Percentiles rank a stretch among this genome's conserved stretches.
phyloP scores from a whole-genome alignment of 768 basidiomycete genomes.

The Boletus tylopilopsis region DNA sequence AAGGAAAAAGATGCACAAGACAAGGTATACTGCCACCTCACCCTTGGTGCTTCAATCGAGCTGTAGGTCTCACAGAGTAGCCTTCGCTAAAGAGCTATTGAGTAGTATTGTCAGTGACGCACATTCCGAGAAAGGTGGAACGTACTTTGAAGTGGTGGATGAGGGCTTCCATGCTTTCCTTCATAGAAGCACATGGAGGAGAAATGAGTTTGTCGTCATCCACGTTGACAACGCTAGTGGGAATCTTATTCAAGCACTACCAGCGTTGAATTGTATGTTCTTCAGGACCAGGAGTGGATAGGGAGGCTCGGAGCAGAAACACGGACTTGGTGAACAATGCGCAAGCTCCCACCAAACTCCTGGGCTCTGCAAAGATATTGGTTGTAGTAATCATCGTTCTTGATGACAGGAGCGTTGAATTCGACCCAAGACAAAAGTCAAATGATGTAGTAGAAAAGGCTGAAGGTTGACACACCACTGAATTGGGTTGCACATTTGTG shows the following conservation, averaged over 20 bases:
- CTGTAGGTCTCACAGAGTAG: constrained; percentile 94
- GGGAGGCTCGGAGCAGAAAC: neutral
- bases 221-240: constrained; percentile 85
- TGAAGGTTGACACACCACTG: constrained; percentile 77
- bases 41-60: constrained; percentile 98
- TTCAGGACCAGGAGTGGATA: neutral
- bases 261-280: neutral
- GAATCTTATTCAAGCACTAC: constrained; percentile 96
- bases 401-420: constrained; percentile 95
- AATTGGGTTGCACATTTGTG: constrained; percentile 98
- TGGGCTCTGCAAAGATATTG: constrained; percentile 97
- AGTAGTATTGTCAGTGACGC: neutral
- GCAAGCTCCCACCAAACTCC: constrained; percentile 93
- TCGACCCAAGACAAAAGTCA: constrained; percentile 60
- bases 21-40: constrained; percentile 98
- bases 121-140: neutral
- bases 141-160: constrained; percentile 97
- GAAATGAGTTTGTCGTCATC: constrained; percentile 98
- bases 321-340: constrained; percentile 75
- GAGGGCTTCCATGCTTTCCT: constrained; percentile 97
- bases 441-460: neutral
- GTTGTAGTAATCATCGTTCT: constrained; percentile 97
- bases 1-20: constrained; percentile 85
- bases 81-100: constrained; percentile 90
- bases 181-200: constrained; percentile 96